Base-by-base conservation (phyloP, 768 basidiomycete species). In the Floccularia luteovirens region DNA sequence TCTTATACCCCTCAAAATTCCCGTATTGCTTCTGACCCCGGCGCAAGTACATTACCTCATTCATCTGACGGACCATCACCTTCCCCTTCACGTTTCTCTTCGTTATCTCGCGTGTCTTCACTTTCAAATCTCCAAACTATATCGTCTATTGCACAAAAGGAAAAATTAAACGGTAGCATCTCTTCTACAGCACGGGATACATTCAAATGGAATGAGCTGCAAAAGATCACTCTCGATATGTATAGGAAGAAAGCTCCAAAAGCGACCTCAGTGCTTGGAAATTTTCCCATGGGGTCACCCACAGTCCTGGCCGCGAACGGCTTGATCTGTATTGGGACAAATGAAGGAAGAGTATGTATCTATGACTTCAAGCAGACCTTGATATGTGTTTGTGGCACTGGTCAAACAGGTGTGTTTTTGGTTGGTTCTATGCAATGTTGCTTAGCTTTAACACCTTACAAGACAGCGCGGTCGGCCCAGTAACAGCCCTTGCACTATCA, bases 331-430 rank as follows among this genome's bases (percentile, higher is more conserved):
- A 65, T 97, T 5, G 96, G 96, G 12, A 92, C 87, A 5, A 79
- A 82, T 33, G 67, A 67, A 22, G 96, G 93, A 10, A 78, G 72
- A 51, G 69, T 87, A 31, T 70, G 79, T 35, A 83, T 97, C 1
- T 93, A 90, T 57, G 90, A 91, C 58, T 97, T 96, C 56, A 82
- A 82, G 52, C 94, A 98, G 58, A 79, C 79, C 4, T 53, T 94
- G 46, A 77, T 77, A 48, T 79, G 81, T 48, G 64, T 93, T 7
- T 90, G 91, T 48, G 90, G 90, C 6, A 76, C 65, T 38, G 79
- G 87, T 39, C 42, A 62, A 13, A 63, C 75, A 48, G 76, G 90
- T 93, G 59, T 24, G 55, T 47, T 28, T 19, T 30, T 32, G 30
- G 14, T 36, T 41, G 17, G 14, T 44, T 43, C 20, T 27, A 36